phyloP scores from a whole-genome alignment of 768 basidiomycete species.

The Albatrellus ellisii region DNA sequence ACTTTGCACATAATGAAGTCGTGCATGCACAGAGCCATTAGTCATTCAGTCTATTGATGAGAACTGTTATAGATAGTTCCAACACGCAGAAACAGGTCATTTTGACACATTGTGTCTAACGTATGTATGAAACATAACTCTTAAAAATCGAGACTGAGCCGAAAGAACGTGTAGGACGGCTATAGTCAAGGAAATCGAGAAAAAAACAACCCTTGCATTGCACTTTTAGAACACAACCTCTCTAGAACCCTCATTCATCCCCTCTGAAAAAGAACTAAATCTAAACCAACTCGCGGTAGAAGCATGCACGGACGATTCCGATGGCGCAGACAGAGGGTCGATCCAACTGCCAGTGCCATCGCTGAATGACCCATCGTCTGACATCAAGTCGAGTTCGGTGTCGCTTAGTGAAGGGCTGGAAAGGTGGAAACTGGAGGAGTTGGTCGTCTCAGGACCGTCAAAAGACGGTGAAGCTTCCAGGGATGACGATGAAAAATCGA shows the following conservation, averaged over 20 bases:
- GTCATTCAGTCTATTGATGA: too few species aligned
- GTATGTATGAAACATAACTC: too few species aligned
- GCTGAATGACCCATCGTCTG: neutral
- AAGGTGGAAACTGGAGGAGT: constrained; percentile 4
- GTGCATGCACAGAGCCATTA: too few species aligned
- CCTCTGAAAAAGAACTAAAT: constrained; percentile 28
- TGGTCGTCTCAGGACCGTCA: constrained; percentile 6
- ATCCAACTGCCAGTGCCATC: constrained; percentile 12
- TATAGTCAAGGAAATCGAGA: too few species aligned
- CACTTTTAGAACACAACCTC: constrained; percentile 15
- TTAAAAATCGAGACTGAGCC: too few species aligned
- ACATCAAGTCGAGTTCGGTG: constrained; percentile 3
- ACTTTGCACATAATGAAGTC: too few species aligned
- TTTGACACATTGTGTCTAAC: too few species aligned
- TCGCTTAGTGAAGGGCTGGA: constrained; percentile 2
- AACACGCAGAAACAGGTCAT: too few species aligned
- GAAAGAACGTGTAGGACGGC: too few species aligned
- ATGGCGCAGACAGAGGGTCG: constrained; percentile 6
- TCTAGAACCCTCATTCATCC: constrained; percentile 14
- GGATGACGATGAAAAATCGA: constrained; percentile 54
- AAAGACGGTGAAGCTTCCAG: constrained; percentile 13
- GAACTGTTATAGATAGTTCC: too few species aligned
- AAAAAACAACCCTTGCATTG: too few species aligned
- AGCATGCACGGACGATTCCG: constrained; percentile 1
- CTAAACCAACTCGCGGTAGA: constrained; percentile 20